A percentile compares a stretch with the other conserved stretches of the same genome.
Conservation (phyloP, 2,329 filamentous ascomycete species). For the Colletotrichum lini region DNA sequence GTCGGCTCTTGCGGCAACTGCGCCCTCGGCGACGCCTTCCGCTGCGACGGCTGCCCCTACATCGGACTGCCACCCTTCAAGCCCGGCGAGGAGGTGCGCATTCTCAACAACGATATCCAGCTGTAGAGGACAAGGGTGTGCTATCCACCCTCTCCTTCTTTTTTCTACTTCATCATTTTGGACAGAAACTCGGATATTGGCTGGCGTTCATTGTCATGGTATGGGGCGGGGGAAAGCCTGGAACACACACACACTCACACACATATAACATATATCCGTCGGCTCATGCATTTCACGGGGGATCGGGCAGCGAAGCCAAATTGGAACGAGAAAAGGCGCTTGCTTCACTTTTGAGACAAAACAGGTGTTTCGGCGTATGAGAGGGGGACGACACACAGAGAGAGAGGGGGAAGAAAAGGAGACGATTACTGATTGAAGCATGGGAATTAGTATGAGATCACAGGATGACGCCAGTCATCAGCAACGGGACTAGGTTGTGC, state of each 20-base stretch:
- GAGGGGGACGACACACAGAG: too few species aligned
- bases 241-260: background rate
- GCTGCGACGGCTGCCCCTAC: conserved; percentile 82
- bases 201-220: conserved; percentile 14
- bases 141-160: too few species aligned
- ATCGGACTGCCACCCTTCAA: conserved; percentile 96
- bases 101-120: conserved; percentile 90
- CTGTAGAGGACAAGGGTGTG: conserved; percentile 63
- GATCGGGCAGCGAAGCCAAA: background rate
- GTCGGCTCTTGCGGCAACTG: conserved; percentile 96
- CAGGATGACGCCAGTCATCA: background rate
- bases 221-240: background rate
- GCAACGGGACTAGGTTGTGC: background rate
- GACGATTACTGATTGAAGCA: background rate
- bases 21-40: conserved; percentile 90
- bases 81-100: conserved; percentile 91
- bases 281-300: background rate
- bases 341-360: conserved; percentile 9
- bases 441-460: too few species aligned
- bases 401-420: background rate
- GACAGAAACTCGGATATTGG: background rate
- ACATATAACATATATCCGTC: conserved; percentile 11
- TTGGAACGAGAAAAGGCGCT: background rate
- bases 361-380: conserved; percentile 18
- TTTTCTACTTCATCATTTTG: background rate